Evolutionary conservation across 148 eudicot species (phyloP).

Genomic region (Amaranthus cruentus): DNA sequence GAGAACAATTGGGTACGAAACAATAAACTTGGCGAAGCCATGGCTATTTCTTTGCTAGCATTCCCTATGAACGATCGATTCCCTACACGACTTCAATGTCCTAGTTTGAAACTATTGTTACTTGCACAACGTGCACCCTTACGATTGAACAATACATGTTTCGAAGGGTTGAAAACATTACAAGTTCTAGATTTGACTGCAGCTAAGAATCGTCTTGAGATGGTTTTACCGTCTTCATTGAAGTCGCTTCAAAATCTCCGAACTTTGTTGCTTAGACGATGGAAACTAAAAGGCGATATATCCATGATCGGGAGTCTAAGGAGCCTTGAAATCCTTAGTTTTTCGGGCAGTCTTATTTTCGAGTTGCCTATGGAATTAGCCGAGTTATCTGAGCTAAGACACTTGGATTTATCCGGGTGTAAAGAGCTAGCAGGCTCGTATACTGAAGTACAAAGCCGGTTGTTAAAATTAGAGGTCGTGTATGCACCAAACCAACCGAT

Average conservation of each 20-base stretch:
- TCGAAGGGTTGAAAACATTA: neutral
- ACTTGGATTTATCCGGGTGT: neutral
- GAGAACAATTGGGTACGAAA: neutral
- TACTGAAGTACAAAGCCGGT: too few relatives aligned
- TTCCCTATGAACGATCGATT: neutral
- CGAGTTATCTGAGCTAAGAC: neutral
- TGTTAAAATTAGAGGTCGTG: too few relatives aligned
- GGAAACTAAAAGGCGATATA: neutral
- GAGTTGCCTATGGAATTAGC: neutral
- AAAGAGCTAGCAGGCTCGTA: too few relatives aligned
- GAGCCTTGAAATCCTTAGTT: conserved; percentile 7
- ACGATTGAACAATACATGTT: neutral
- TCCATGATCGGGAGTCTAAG: neutral
- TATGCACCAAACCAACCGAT: too few relatives aligned
- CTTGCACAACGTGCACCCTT: neutral
- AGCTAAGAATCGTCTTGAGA: neutral
- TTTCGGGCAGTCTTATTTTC: neutral
- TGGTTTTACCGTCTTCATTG: neutral
- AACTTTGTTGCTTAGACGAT: neutral
- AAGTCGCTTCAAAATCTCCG: neutral
- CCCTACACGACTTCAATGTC: neutral
- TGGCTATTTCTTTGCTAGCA: neutral
- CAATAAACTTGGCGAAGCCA: neutral
- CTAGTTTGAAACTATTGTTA: neutral
- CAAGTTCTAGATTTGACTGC: conserved; percentile 6